Conservation (phyloP, 805 yeast genomes). For the Saccharomyces mikatae region DNA sequence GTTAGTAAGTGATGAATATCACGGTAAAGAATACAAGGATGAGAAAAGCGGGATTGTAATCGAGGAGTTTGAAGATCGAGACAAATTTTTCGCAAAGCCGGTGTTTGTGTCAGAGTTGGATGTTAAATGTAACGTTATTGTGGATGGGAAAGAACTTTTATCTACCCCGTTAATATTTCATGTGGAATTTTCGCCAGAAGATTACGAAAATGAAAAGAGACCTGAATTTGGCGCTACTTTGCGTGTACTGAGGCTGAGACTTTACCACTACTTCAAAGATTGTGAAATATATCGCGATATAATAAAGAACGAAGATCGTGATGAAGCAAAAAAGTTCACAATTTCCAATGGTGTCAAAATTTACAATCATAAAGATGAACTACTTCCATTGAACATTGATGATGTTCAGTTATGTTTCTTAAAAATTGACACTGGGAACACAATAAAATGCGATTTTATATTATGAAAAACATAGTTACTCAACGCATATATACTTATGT, state of each 20-base stretch:
- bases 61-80: conserved; percentile 39
- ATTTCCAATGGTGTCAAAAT: conserved; percentile 31
- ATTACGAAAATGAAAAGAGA: conserved; percentile 49
- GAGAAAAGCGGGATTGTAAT: conserved; percentile 27
- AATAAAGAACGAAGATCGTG: conserved; percentile 2
- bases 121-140: conserved; percentile 40
- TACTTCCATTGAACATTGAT: conserved; percentile 31
- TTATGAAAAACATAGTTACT: conserved; percentile 8
- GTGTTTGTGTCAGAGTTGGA: conserved; percentile 73
- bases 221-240: conserved; percentile 67
- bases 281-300: conserved; percentile 28
- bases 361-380: conserved; percentile 28
- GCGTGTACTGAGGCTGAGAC: conserved; percentile 48
- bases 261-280: conserved; percentile 48
- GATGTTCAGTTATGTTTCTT: conserved; percentile 42
- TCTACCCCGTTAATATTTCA: conserved; percentile 46
- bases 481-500: not conserved
- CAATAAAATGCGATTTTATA: conserved; percentile 31
- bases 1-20: conserved; percentile 27
- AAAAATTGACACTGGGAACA: conserved; percentile 48
- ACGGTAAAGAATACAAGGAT: conserved; percentile 27
- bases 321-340: conserved; percentile 16
- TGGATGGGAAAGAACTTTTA: conserved; percentile 14
- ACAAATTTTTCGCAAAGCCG: conserved; percentile 62
- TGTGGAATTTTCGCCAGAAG: conserved; percentile 77